Conservation (phyloP, 139 green algal genomes). For the Coelastrella sp. region DNA sequence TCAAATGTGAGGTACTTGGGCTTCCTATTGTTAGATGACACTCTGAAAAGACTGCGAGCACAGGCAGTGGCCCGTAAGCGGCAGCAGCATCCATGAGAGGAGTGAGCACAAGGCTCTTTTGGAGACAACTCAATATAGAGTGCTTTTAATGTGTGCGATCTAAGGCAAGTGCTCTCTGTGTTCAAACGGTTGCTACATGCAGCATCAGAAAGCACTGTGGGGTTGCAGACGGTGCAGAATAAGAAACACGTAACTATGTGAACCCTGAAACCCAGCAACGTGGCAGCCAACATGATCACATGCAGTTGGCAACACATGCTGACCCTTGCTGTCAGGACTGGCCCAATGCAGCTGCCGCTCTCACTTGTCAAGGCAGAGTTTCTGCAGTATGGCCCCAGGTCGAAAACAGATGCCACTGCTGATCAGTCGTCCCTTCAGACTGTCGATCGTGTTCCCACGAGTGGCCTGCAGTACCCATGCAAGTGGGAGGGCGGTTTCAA, state of each 20-base stretch:
- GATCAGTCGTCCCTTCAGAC: background rate
- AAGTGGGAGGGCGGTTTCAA: background rate
- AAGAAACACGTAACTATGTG: background rate
- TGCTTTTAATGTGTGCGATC: background rate
- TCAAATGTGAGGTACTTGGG: constrained; percentile 9
- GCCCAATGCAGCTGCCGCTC: background rate
- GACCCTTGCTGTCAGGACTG: background rate
- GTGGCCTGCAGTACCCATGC: background rate
- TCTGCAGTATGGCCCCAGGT: background rate
- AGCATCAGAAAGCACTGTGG: no score
- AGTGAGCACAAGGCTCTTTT: no score
- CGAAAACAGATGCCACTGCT: background rate
- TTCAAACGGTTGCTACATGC: no score
- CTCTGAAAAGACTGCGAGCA: background rate
- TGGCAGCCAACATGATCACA: background rate
- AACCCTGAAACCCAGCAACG: background rate
- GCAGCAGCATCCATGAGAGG: no score
- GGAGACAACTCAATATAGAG: background rate
- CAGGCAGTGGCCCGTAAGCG: no score
- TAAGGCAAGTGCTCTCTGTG: no score
- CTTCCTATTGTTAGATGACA: background rate
- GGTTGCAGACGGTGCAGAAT: background rate
- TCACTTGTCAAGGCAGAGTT: constrained; percentile 11
- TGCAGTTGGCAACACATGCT: background rate
- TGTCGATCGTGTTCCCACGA: background rate